A percentile compares a stretch with the other conserved stretches of the same genome.
phyloP scores from a whole-genome alignment of 306 rosid species.

The Dalbergia cochinchinensis region DNA sequence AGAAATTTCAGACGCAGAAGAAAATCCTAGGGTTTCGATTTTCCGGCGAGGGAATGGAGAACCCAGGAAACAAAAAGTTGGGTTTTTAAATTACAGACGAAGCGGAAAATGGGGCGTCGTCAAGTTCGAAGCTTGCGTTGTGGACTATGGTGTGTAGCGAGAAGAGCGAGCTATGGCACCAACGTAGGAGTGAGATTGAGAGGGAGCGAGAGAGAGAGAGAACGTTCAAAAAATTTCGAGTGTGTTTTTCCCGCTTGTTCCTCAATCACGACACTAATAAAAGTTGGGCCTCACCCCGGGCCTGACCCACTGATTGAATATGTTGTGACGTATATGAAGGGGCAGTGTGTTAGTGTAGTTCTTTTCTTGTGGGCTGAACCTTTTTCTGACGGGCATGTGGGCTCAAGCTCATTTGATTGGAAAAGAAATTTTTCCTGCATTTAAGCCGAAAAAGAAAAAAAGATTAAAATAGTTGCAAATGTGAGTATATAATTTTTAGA shows the following conservation, averaged over 20 bases:
- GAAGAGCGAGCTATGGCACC: slow-evolving; percentile 17
- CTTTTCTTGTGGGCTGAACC: too few species aligned
- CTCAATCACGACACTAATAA: neutral
- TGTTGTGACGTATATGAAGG: neutral
- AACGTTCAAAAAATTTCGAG: slow-evolving; percentile 46
- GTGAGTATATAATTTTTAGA: too few species aligned
- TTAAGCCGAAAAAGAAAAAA: neutral
- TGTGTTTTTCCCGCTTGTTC: slow-evolving; percentile 66
- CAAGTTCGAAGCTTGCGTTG: slow-evolving; percentile 34
- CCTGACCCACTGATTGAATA: neutral
- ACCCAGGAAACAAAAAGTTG: neutral
- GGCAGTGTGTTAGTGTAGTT: neutral
- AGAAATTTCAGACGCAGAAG: slow-evolving; percentile 20
- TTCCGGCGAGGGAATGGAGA: slow-evolving; percentile 10
- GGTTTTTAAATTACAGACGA: slow-evolving; percentile 37
- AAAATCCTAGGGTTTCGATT: slow-evolving; percentile 56
- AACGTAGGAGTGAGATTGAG: neutral
- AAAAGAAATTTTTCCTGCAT: too few species aligned
- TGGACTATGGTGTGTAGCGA: neutral
- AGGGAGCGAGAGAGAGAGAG: neutral
- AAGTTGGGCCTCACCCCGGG: slow-evolving; percentile 18
- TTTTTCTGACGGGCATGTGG: too few species aligned
- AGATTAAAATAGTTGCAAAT: too few species aligned
- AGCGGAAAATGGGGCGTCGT: slow-evolving; percentile 23
- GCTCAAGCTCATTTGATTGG: too few species aligned